These are phyloP conservation scores for Aspergillus bridgeri DNA, from an alignment of 495 filamentous ascomycete genomes.

Conservation along the genomic window DNA sequence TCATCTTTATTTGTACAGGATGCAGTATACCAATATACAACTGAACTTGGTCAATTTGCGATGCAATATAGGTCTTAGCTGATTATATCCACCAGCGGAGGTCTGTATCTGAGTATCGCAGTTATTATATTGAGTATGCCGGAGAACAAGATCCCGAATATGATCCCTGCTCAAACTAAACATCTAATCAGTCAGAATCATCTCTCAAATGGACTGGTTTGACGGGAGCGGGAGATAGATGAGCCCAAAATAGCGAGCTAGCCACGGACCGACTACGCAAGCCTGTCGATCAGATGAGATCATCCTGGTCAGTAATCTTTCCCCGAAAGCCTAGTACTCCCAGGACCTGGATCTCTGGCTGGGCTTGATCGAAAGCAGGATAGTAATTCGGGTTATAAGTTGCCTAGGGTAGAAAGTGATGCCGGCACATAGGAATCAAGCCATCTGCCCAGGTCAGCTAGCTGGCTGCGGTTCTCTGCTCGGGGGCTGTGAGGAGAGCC, in stretches of 20 bases:
- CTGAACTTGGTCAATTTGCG: neutral
- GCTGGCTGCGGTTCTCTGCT: neutral
- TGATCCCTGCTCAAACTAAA: too few relatives aligned
- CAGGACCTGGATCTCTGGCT: neutral
- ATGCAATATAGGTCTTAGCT: too few relatives aligned
- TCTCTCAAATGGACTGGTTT: too few relatives aligned
- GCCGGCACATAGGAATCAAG: too few relatives aligned
- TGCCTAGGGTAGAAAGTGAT: neutral
- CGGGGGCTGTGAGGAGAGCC: neutral
- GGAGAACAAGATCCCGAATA: neutral
- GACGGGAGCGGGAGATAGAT: too few relatives aligned
- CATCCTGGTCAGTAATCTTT: too few relatives aligned
- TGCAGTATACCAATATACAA: slow-evolving; percentile 4
- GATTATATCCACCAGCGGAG: too few relatives aligned
- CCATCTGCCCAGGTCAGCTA: neutral
- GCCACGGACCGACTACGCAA: neutral
- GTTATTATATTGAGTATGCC: neutral
- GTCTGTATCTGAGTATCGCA: neutral
- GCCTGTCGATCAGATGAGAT: neutral
- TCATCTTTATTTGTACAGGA: slow-evolving; percentile 4
- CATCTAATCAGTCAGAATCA: too few relatives aligned
- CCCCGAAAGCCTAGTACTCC: too few relatives aligned
- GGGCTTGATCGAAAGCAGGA: neutral
- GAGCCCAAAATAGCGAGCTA: too few relatives aligned
- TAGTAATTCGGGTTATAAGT: neutral